phyloP scores from a whole-genome alignment of 768 basidiomycete genomes.

The Gloeostereum incarnatum region DNA sequence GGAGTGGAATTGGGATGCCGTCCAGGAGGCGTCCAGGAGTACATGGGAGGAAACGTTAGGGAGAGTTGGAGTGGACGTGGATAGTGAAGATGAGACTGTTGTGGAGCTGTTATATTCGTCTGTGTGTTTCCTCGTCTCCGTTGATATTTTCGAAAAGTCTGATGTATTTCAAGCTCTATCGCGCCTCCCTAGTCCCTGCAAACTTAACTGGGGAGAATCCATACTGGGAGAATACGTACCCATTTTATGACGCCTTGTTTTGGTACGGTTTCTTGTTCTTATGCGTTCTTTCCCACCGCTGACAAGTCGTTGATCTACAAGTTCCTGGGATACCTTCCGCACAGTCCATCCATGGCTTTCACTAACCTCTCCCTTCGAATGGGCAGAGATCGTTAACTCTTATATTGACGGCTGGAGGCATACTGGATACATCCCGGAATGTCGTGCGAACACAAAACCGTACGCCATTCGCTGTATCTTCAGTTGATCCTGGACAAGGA shows the following conservation, averaged over 20 bases:
- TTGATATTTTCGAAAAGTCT: neutral
- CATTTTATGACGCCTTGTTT: conserved; percentile 43
- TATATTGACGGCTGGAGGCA: conserved; percentile 44
- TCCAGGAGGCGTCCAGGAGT: conserved; percentile 24
- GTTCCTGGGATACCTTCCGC: conserved; percentile 47
- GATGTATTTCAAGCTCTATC: conserved; percentile 28
- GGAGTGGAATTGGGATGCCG: conserved; percentile 33
- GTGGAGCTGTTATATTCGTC: conserved; percentile 39
- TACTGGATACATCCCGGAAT: conserved; percentile 41
- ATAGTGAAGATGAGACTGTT: conserved; percentile 28
- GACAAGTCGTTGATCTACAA: conserved; percentile 15
- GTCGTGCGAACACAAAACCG: conserved; percentile 40
- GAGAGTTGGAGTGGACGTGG: conserved; percentile 23
- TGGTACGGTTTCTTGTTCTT: conserved; percentile 23
- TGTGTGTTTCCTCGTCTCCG: conserved; percentile 14
- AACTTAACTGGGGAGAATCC: conserved; percentile 43
- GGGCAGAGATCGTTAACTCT: conserved; percentile 36
- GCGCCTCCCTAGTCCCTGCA: conserved; percentile 38
- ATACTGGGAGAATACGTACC: conserved; percentile 34
- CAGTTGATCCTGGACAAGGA: too few species aligned
- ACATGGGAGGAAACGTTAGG: conserved; percentile 36
- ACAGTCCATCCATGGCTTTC: conserved; percentile 43
- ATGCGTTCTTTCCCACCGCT: neutral
- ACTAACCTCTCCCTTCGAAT: conserved; percentile 31
- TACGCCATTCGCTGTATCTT: conserved; percentile 12